A percentile compares a stretch with the other conserved stretches of the same genome.
These are phyloP conservation scores for Adiantum capillusveneris DNA, from an alignment of 75 land plant species.

Conservation along the genomic window DNA sequence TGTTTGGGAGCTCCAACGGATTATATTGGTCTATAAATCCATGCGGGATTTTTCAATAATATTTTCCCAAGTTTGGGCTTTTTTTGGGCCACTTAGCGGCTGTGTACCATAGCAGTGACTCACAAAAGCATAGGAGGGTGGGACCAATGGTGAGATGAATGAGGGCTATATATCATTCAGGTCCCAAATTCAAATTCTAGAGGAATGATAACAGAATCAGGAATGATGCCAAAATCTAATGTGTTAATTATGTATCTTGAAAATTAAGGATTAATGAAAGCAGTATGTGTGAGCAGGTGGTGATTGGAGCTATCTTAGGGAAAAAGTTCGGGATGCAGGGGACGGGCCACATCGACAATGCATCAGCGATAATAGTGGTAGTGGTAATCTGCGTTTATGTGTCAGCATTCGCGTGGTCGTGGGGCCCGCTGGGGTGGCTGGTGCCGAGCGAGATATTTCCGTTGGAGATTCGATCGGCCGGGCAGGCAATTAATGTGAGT, in stretches of 20 bases:
- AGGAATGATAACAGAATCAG: too few relatives aligned
- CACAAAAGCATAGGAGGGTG: too few relatives aligned
- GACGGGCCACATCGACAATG: conserved; percentile 6
- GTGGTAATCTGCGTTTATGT: conserved; percentile 27
- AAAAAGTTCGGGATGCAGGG: conserved; percentile 20
- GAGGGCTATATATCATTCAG: too few relatives aligned
- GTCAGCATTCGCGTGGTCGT: conserved; percentile 55
- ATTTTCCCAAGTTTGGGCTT: too few relatives aligned
- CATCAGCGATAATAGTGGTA: conserved; percentile 12
- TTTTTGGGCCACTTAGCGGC: too few relatives aligned
- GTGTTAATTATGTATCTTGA: background rate
- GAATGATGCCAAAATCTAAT: too few relatives aligned
- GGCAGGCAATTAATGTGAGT: conserved; percentile 33
- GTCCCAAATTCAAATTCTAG: too few relatives aligned
- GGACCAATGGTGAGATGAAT: too few relatives aligned
- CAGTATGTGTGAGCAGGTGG: background rate
- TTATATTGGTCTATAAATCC: too few relatives aligned
- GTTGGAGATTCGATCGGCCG: conserved; percentile 47
- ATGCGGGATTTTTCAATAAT: too few relatives aligned
- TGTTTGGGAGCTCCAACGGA: too few relatives aligned
- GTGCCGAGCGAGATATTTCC: conserved; percentile 59
- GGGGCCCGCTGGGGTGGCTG: conserved; percentile 71
- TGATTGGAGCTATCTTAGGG: conserved; percentile 11
- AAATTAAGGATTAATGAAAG: background rate
- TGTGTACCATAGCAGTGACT: too few relatives aligned